Evolutionary conservation across 495 filamentous ascomycete species (phyloP), one percentile per base, ranked within the genome.

Genomic region (Annulohypoxylon moriforme): DNA sequence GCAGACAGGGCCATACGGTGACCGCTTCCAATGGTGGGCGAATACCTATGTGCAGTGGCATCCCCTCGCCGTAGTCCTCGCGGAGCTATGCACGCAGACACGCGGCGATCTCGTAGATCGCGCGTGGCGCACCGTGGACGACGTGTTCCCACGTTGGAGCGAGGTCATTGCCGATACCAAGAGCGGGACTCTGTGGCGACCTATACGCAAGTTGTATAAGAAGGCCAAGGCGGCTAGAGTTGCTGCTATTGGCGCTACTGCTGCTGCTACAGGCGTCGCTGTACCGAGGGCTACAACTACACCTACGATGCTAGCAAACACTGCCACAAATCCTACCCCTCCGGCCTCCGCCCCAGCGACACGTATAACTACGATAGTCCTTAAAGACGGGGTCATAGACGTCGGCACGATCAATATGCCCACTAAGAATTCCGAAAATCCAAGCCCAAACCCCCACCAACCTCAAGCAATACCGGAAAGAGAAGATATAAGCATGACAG

Each of bases 21-120:
- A 72, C 4, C 71, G 72, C 16, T 75, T 72, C 52, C 42, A 63
- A 33, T 79, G 77, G 78, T 80, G 78, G 78, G 67, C 59, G 70
- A 81, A 85, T 60, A 90, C 87, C 1, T 91, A 93, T 74, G 87
- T 91, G 49, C 92, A 93, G 73, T 92, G 89, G 89, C 90, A 94
- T 73, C 89, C 91, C 2, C 82, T 93, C 6, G 89, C 89, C 14
- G 89, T 91, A 60, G 82, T 87, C 14, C 78, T 95, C 14, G 86
- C 90, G 0, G 93, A 96, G 73, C 83, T 96, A 5, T 91, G 90
- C 76, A 82, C 88, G 22, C 68, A 64, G 75, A 69, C 73, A 5
- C 34, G 69, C 5, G 75, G 89, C 14, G 90, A 94, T 25, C 85
- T 91, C 13, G 93, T 90, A 5, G 71, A 69, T 14, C 71, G 66